These are phyloP conservation scores for Nemania sp. DNA, from an alignment of 2,329 filamentous ascomycete genomes.

Conservation along the genomic window DNA sequence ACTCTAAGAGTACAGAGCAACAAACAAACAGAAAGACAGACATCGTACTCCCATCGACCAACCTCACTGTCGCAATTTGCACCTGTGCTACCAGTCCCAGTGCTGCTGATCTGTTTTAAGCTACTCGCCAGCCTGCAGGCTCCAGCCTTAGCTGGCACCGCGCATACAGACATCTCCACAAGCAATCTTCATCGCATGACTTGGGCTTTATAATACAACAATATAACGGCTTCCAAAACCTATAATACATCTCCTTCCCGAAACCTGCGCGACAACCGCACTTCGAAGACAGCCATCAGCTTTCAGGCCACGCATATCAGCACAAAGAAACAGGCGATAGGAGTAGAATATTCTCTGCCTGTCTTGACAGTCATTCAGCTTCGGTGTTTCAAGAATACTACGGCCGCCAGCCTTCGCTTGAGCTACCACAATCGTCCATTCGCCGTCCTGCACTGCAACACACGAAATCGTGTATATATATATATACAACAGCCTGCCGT, in stretches of 20 bases:
- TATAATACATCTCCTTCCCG: conserved; percentile 38
- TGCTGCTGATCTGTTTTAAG: conserved; percentile 34
- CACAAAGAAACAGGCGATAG: conserved; percentile 15
- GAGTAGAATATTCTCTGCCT: conserved; percentile 34
- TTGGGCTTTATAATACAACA: conserved; percentile 34
- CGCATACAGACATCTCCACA: conserved; percentile 27
- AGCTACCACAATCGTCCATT: conserved; percentile 24
- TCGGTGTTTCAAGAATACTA: conserved; percentile 14
- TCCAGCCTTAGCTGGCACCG: conserved; percentile 29
- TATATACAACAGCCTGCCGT: conserved; percentile 37
- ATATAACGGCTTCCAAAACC: conserved; percentile 36
- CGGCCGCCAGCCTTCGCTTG: conserved; percentile 32
- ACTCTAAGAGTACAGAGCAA: conserved; percentile 18
- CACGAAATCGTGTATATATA: conserved; percentile 26
- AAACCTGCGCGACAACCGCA: conserved; percentile 36
- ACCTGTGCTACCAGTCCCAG: conserved; percentile 38
- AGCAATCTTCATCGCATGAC: conserved; percentile 31
- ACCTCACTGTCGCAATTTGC: conserved; percentile 22
- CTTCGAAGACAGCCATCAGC: conserved; percentile 26
- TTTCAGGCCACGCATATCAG: conserved; percentile 12
- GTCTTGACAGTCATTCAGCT: conserved; percentile 32
- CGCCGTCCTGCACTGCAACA: conserved; percentile 26
- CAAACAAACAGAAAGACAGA: conserved; percentile 17
- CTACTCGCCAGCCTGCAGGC: conserved; percentile 35
- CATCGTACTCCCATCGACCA: conserved; percentile 5